Percentiles rank a stretch among this genome's conserved stretches.
Evolutionary conservation across 2,329 filamentous ascomycete genomes (phyloP).

Genomic region (Corinectria fuckeliana): DNA sequence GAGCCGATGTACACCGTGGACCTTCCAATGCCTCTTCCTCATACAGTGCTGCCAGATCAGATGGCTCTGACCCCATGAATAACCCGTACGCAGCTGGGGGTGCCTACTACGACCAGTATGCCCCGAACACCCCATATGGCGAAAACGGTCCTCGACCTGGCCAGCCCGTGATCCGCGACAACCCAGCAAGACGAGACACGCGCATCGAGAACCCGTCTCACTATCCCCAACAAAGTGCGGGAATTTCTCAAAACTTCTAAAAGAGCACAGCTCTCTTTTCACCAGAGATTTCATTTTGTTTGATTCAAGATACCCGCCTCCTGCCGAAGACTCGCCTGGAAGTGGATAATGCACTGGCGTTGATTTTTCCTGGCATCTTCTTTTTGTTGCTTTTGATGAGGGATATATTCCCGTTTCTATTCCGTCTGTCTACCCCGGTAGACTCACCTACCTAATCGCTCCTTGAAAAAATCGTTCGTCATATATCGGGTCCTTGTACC

Average conservation of each 20-base stretch:
- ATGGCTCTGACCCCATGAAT: conserved; percentile 64
- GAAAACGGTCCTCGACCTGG: conserved; percentile 54
- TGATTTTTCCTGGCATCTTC: conserved; percentile 31
- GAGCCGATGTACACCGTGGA: conserved; percentile 79
- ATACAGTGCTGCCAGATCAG: conserved; percentile 84
- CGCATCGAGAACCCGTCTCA: conserved; percentile 91
- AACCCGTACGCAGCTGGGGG: conserved; percentile 55
- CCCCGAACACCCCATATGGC: conserved; percentile 61
- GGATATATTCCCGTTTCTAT: conserved; percentile 8
- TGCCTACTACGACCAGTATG: conserved; percentile 66
- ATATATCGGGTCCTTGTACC: conserved; percentile 5
- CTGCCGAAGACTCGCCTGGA: conserved; percentile 39
- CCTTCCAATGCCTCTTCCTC: conserved; percentile 96
- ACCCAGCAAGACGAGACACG: conserved; percentile 89
- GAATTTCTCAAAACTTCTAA: conserved; percentile 97
- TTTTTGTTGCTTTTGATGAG: conserved; percentile 15
- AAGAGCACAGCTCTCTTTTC: neutral
- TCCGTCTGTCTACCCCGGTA: neutral
- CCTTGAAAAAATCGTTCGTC: conserved; percentile 18
- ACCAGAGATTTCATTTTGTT: conserved; percentile 27
- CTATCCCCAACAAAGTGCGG: conserved; percentile 90
- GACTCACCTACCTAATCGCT: conserved; percentile 17
- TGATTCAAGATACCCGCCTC: conserved; percentile 38
- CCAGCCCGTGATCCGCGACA: conserved; percentile 90
- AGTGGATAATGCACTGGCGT: conserved; percentile 33